phyloP scores from a whole-genome alignment of 805 yeast species.

The Candida orba region DNA sequence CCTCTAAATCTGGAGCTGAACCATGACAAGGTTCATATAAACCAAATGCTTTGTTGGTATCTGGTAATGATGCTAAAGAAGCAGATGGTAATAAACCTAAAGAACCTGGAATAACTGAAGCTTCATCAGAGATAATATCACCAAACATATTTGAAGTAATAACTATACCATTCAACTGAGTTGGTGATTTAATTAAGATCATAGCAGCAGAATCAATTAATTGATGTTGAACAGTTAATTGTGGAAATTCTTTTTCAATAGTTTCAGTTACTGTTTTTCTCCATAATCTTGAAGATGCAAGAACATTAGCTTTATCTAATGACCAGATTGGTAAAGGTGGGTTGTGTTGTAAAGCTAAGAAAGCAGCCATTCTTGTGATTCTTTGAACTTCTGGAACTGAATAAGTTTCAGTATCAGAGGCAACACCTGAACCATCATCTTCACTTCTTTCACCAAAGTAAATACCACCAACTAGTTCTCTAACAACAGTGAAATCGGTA shows the following conservation, averaged over 20 bases:
- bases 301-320: slow-evolving; percentile 93
- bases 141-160: slow-evolving; percentile 97
- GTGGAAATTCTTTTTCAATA: slow-evolving; percentile 85
- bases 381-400: slow-evolving; percentile 89
- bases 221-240: slow-evolving; percentile 81
- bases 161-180: slow-evolving; percentile 84
- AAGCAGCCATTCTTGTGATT: slow-evolving; percentile 97
- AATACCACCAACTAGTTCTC: slow-evolving; percentile 97
- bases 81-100: slow-evolving; percentile 92
- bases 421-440: slow-evolving; percentile 80
- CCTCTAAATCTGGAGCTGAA: slow-evolving; percentile 90
- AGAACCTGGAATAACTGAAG: slow-evolving; percentile 96
- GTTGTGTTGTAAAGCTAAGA: slow-evolving; percentile 82
- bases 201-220: slow-evolving; percentile 98
- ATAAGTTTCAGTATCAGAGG: slow-evolving; percentile 92
- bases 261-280: slow-evolving; percentile 86
- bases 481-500: slow-evolving; percentile 85
- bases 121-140: slow-evolving; percentile 96
- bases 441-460: slow-evolving; percentile 95
- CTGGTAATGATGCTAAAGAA: slow-evolving; percentile 94
- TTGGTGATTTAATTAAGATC: slow-evolving; percentile 90
- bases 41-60: slow-evolving; percentile 89
- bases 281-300: slow-evolving; percentile 96
- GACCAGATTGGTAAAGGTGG: slow-evolving; percentile 97
- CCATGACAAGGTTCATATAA: slow-evolving; percentile 98